These are phyloP conservation scores for Populus pruinosa DNA, from an alignment of 345 rosid genomes.

Conservation along the genomic window DNA sequence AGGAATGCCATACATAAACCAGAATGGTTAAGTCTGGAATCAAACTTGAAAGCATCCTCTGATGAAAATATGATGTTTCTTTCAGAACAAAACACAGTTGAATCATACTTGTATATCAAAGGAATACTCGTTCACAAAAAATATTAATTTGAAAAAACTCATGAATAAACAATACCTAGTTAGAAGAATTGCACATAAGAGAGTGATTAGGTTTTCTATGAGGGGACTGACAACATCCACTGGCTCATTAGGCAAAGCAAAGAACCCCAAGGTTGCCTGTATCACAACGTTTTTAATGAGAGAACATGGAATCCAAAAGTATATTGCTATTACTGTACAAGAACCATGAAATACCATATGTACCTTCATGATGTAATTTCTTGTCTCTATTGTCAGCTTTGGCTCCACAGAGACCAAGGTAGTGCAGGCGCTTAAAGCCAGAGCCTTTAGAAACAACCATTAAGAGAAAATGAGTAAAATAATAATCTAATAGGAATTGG, in stretches of 20 bases:
- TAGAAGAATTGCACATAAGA: constrained; percentile 91
- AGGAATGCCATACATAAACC: neutral
- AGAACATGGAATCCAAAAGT: neutral
- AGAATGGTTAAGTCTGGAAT: neutral
- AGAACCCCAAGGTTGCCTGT: constrained; percentile 97
- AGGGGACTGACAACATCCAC: constrained; percentile 78
- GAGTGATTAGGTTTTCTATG: constrained; percentile 85
- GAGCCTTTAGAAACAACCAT: constrained; percentile 56
- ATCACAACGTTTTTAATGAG: constrained; percentile 14
- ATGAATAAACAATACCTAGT: constrained; percentile 59
- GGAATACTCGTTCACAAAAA: neutral
- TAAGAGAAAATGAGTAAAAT: neutral
- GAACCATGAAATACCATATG: neutral
- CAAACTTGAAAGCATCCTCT: neutral
- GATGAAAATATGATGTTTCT: neutral
- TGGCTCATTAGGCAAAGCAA: constrained; percentile 88
- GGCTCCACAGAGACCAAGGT: constrained; percentile 97
- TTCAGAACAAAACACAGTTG: neutral
- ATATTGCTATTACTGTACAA: neutral
- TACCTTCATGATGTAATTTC: constrained; percentile 94
- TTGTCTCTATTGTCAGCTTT: constrained; percentile 83
- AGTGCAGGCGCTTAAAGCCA: constrained; percentile 94
- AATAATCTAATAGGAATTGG: neutral
- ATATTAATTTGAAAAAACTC: neutral
- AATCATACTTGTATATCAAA: neutral